Percentiles rank a stretch among this genome's conserved stretches.
Conservation (phyloP, 2,329 filamentous ascomycete genomes). For the Thermoascus crustaceus region DNA sequence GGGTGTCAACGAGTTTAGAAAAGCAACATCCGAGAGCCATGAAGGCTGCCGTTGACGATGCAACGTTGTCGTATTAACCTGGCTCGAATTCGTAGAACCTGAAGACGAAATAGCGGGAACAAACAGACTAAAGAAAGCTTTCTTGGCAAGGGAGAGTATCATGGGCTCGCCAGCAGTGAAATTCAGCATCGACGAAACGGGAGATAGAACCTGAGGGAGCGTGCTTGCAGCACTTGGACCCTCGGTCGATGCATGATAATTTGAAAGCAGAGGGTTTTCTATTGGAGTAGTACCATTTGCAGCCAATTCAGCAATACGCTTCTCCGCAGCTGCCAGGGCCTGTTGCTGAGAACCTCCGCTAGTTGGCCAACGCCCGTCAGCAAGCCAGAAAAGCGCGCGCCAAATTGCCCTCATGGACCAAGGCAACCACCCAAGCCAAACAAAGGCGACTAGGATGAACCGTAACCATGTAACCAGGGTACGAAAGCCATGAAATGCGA, state of each 20-base stretch:
- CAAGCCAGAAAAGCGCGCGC: constrained; percentile 91
- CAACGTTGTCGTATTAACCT: constrained; percentile 20
- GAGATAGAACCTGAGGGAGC: constrained; percentile 24
- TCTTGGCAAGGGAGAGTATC: constrained; percentile 40
- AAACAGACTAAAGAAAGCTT: constrained; percentile 30
- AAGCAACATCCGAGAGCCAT: constrained; percentile 51
- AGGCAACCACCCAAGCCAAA: constrained; percentile 85
- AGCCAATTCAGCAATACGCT: constrained; percentile 15
- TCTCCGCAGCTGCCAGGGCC: constrained; percentile 8
- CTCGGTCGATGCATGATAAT: constrained; percentile 18
- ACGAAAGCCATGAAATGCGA: constrained; percentile 62
- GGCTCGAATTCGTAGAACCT: constrained; percentile 17
- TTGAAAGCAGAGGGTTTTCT: constrained; percentile 13
- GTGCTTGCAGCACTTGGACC: constrained; percentile 16
- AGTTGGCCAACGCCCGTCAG: constrained; percentile 61
- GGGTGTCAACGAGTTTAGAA: constrained; percentile 52
- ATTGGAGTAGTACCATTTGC: constrained; percentile 20
- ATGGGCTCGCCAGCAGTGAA: constrained; percentile 37
- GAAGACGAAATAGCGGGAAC: constrained; percentile 22
- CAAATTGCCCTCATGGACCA: constrained; percentile 87
- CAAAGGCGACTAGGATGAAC: constrained; percentile 66
- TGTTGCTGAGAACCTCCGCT: constrained; percentile 17
- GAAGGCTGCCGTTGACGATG: constrained; percentile 35
- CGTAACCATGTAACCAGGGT: constrained; percentile 72
- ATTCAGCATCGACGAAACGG: constrained; percentile 34